phyloP scores from a whole-genome alignment of 495 filamentous ascomycete genomes.

The Choiromyces venosus region DNA sequence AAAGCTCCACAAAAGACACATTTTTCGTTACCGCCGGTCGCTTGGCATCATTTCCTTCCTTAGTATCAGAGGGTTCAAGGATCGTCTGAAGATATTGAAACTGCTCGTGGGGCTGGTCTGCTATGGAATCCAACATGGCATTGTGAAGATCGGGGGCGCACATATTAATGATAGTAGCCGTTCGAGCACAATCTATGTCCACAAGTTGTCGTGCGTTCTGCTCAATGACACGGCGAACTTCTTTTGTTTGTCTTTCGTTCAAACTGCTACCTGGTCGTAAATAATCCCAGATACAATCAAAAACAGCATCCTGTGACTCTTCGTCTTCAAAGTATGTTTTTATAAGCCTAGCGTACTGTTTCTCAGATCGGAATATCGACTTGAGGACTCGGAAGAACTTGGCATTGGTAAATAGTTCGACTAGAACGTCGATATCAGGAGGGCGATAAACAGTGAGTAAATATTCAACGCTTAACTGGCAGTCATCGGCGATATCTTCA shows the following conservation, averaged over 20 bases:
- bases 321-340: constrained; percentile 81
- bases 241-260: constrained; percentile 65
- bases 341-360: constrained; percentile 70
- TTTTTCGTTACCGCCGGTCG: constrained; percentile 34
- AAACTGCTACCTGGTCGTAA: constrained; percentile 66
- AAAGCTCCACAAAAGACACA: constrained; percentile 66
- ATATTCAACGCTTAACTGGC: constrained; percentile 92
- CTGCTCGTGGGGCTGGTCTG: constrained; percentile 58
- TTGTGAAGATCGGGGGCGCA: constrained; percentile 67
- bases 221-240: constrained; percentile 67
- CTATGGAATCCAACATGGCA: constrained; percentile 60
- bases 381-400: constrained; percentile 92
- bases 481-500: constrained; percentile 79
- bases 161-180: constrained; percentile 64
- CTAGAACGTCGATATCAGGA: constrained; percentile 66
- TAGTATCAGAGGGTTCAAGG: constrained; percentile 60
- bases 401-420: constrained; percentile 72
- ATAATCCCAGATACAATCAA: constrained; percentile 74
- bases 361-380: constrained; percentile 74
- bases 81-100: constrained; percentile 73
- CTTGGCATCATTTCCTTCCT: constrained; percentile 39
- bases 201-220: constrained; percentile 63
- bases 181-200: constrained; percentile 59
- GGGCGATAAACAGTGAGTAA: constrained; percentile 89
- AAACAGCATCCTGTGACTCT: constrained; percentile 64